Evolutionary conservation across 106 monocot genomes (phyloP).

Genomic region (Phalaenopsis equestris): DNA sequence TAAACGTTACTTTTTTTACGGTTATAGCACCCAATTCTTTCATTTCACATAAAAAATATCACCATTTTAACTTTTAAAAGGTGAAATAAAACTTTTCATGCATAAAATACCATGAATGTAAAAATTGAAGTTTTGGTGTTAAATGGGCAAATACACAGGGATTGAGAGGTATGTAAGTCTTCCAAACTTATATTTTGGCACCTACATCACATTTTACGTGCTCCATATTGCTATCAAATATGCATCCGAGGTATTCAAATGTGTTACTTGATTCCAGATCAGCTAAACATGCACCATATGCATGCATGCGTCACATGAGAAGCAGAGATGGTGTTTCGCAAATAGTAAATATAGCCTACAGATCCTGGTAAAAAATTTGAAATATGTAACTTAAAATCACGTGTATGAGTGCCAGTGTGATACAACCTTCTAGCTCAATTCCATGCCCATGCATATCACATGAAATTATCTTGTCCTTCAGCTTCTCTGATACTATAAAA

Average conservation of each 20-base stretch:
- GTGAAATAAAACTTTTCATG: neutral
- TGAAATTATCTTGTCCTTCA: constrained; percentile 55
- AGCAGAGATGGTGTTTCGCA: neutral
- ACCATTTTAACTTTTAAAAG: too few species aligned
- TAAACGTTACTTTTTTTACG: too few species aligned
- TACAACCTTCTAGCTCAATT: constrained; percentile 83
- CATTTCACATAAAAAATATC: too few species aligned
- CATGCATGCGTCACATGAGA: neutral
- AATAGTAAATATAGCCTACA: neutral
- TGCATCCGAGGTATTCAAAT: neutral
- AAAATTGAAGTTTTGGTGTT: too few species aligned
- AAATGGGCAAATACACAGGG: too few species aligned
- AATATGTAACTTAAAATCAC: constrained; percentile 2
- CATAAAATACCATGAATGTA: too few species aligned
- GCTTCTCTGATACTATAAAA: constrained; percentile 75
- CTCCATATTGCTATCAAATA: too few species aligned
- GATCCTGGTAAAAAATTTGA: neutral
- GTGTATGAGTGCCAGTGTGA: neutral
- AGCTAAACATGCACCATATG: neutral
- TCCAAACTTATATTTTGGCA: too few species aligned
- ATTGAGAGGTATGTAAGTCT: too few species aligned
- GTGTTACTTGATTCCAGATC: neutral
- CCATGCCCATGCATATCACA: constrained; percentile 85
- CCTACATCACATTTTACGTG: too few species aligned
- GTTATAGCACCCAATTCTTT: too few species aligned